phyloP scores from a whole-genome alignment of 202 grass and related monocot species.

The Setaria viridis region DNA sequence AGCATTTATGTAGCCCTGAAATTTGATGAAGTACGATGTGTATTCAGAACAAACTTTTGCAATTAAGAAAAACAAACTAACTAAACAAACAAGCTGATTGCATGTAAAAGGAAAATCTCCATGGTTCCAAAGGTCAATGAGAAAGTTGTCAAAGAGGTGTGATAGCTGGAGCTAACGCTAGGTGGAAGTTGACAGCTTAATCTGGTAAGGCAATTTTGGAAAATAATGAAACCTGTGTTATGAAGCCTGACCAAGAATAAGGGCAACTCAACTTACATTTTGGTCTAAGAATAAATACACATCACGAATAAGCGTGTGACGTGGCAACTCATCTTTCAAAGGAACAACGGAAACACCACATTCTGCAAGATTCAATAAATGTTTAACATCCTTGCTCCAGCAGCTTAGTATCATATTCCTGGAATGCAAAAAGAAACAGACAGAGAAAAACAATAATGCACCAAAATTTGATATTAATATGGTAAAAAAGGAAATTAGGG shows the following conservation, averaged over 20 bases:
- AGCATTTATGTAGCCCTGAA: constrained; percentile 96
- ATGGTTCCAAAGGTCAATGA: constrained; percentile 29
- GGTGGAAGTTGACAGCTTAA: constrained; percentile 40
- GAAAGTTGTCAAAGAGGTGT: constrained; percentile 32
- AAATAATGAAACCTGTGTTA: constrained; percentile 30
- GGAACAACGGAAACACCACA: constrained; percentile 74
- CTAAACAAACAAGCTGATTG: constrained; percentile 34
- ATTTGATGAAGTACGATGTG: constrained; percentile 44
- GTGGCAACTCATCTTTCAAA: constrained; percentile 63
- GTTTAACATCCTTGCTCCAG: constrained; percentile 94
- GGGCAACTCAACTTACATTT: constrained; percentile 73
- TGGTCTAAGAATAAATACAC: constrained; percentile 91
- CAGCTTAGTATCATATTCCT: constrained; percentile 89
- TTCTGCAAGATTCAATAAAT: constrained; percentile 73
- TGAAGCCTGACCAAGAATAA: neutral
- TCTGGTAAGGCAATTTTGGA: constrained; percentile 24
- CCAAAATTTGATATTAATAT: constrained; percentile 17
- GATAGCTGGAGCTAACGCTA: constrained; percentile 20
- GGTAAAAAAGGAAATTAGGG: constrained; percentile 30
- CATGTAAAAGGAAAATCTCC: constrained; percentile 32
- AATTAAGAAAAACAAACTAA: constrained; percentile 41
- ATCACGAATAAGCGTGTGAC: constrained; percentile 69
- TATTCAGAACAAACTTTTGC: constrained; percentile 27
- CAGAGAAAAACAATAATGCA: constrained; percentile 35
- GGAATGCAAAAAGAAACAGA: constrained; percentile 56